Evolutionary conservation across 2,329 filamentous ascomycete genomes (phyloP), one percentile per base, ranked within the genome.

Genomic region (Aspergillus pseudonomiae): DNA sequence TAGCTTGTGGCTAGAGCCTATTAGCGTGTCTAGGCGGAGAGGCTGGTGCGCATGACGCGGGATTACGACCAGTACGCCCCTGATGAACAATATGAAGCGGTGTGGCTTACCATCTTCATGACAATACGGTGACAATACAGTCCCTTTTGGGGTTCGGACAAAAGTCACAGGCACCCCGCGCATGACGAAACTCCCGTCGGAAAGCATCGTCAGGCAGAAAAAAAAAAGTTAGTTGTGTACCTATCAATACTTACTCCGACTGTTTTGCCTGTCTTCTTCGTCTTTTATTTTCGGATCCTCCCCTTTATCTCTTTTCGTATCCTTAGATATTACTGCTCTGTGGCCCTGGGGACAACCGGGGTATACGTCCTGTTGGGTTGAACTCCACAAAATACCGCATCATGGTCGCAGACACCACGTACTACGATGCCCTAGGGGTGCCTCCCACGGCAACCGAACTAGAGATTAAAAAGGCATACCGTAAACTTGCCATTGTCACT

Each of bases 381-480:
- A 54, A 21, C 52, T 54, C 52, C 21, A n/a, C 32, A 21, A 34
- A 53, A n/a, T 30, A 21, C 30, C 52, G 32, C 67, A 83, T 74
- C 75, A 96, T 96, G 93, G 93, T 95, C 72, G 91, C 91, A 73
- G 93, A 96, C 79, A 96, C 92, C 63, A 83, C 88, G 71, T 96
- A 96, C 81, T 96, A 96, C 80, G 93, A 97, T 80, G 88, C 88
- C 71, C 85, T 97, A 45, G 92, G 91, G 75, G 93, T 97, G 73
- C 84, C 89, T 81, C 90, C 93, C 69, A 92, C 90, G 61, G 94
- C 94, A 34, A 91, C 92, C 45, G 92, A 94, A 78, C 86, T 97
- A 57, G 93, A 97, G 77, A 97, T 97, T 81, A 97, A 97, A 80
- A 97, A 97, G 83, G 94, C 94, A 32, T 97, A 97, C 81, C 89